Conservation (phyloP, 495 filamentous ascomycete genomes). For the Cairneyella variabilis region DNA sequence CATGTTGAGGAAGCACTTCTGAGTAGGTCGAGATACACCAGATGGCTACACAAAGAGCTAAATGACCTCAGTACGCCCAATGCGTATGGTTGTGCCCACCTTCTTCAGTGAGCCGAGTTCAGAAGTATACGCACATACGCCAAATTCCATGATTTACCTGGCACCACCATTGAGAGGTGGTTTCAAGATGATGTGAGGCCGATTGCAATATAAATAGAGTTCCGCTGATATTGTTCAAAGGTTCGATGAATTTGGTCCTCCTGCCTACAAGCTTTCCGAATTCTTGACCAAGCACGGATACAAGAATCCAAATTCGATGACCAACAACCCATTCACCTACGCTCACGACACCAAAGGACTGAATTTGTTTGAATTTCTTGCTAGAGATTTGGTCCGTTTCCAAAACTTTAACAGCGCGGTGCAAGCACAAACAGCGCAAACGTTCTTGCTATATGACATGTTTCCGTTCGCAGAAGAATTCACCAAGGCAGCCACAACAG, state of each 20-base stretch:
- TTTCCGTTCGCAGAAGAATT: conserved; percentile 21
- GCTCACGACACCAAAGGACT: conserved; percentile 18
- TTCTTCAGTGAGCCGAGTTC: conserved; percentile 12
- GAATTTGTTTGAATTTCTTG: conserved; percentile 21
- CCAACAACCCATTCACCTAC: conserved; percentile 23
- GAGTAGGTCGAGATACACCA: too few species aligned
- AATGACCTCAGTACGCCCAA: conserved; percentile 21
- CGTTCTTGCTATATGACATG: conserved; percentile 8
- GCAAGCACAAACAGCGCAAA: conserved; percentile 13
- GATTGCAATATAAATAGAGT: neutral
- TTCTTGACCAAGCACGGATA: conserved; percentile 20
- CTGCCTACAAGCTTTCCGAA: conserved; percentile 9
- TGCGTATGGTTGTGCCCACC: conserved; percentile 8
- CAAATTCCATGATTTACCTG: conserved; percentile 24
- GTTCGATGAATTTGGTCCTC: conserved; percentile 15
- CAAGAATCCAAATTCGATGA: conserved; percentile 14
- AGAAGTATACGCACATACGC: conserved; percentile 22
- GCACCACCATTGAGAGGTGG: conserved; percentile 6
- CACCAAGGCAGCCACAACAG: conserved; percentile 12
- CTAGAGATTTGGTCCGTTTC: conserved; percentile 11
- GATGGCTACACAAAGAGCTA: too few species aligned
- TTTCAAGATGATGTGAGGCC: conserved; percentile 17
- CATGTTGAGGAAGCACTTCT: too few species aligned
- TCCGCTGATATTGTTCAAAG: neutral
- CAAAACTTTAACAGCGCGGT: conserved; percentile 23